A percentile compares a stretch with the other conserved stretches of the same genome.
phyloP scores from a whole-genome alignment of 2,329 filamentous ascomycete genomes.

The Parascedosporium putredinis region DNA sequence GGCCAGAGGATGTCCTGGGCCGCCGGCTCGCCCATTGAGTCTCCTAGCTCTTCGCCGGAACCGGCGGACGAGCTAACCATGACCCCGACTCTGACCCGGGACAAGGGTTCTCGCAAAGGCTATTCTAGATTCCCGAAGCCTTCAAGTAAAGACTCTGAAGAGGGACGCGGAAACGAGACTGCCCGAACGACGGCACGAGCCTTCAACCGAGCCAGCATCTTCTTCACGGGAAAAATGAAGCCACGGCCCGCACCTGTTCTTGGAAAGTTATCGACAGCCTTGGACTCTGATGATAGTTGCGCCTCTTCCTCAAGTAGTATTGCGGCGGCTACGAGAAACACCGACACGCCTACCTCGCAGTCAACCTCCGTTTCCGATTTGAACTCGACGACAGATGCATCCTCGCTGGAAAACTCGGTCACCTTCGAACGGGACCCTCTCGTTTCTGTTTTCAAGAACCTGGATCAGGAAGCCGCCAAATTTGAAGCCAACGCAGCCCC shows the following conservation, averaged over 20 bases:
- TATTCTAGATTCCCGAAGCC: slow-evolving; percentile 3
- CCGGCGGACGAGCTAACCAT: slow-evolving; percentile 1
- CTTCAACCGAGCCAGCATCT: slow-evolving; percentile 33
- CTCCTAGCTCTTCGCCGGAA: slow-evolving; percentile 7
- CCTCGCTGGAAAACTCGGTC: slow-evolving; percentile 32
- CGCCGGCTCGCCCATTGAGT: slow-evolving; percentile 10
- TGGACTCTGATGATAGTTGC: slow-evolving; percentile 31
- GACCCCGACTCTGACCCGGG: slow-evolving; percentile 1
- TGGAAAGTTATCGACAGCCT: slow-evolving; percentile 25
- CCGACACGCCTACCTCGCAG: slow-evolving; percentile 26
- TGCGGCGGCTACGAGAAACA: slow-evolving; percentile 28
- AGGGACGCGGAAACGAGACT: slow-evolving; percentile 19
- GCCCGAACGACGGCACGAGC: slow-evolving; percentile 26
- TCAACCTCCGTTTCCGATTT: slow-evolving; percentile 27
- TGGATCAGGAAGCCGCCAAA: slow-evolving; percentile 37
- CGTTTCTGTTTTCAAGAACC: slow-evolving; percentile 43
- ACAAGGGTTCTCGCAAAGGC: slow-evolving; percentile 6
- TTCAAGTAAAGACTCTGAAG: background rate
- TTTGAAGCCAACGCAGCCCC: slow-evolving; percentile 61
- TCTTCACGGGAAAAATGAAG: slow-evolving; percentile 37
- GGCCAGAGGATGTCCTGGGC: slow-evolving; percentile 9
- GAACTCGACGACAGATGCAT: slow-evolving; percentile 30
- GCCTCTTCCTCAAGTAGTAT: slow-evolving; percentile 37
- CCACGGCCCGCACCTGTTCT: slow-evolving; percentile 33
- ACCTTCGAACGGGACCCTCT: slow-evolving; percentile 35